Conservation (phyloP, 2,329 filamentous ascomycete genomes). For the Phialophora chinensis region DNA sequence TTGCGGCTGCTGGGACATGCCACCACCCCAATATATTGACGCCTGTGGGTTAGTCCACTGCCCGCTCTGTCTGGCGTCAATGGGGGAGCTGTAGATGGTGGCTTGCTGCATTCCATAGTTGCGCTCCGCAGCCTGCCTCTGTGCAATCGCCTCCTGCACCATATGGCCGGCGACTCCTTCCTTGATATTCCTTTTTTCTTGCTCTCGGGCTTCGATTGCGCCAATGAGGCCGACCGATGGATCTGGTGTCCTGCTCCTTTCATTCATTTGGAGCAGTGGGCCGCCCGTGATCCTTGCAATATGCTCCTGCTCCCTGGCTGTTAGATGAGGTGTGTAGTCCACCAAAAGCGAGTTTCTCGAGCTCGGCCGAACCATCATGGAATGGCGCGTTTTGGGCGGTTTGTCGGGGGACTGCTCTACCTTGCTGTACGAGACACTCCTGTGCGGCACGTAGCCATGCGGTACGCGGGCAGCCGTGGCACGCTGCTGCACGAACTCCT, state of each 20-base stretch:
- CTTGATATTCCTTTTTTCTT: constrained; percentile 74
- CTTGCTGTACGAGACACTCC: constrained; percentile 39
- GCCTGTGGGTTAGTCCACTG: constrained; percentile 22
- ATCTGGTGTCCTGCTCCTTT: constrained; percentile 54
- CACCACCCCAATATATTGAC: constrained; percentile 12
- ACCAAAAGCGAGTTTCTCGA: constrained; percentile 44
- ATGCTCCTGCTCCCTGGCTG: constrained; percentile 85
- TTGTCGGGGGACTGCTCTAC: constrained; percentile 37
- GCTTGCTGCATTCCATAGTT: constrained; percentile 30
- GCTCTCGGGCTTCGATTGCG: constrained; percentile 79
- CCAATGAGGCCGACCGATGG: constrained; percentile 71
- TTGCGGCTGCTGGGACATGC: constrained; percentile 15
- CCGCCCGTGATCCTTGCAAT: constrained; percentile 81
- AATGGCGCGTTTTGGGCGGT: constrained; percentile 38
- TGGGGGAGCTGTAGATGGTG: constrained; percentile 9
- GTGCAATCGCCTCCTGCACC: constrained; percentile 74
- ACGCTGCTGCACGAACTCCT: constrained; percentile 83
- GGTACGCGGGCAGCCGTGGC: constrained; percentile 62
- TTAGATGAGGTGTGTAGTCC: constrained; percentile 67
- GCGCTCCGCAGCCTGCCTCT: constrained; percentile 62
- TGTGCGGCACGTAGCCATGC: constrained; percentile 49
- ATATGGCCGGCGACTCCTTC: constrained; percentile 71
- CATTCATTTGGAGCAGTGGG: constrained; percentile 73
- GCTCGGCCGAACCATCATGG: constrained; percentile 41
- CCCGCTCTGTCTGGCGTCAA: constrained; percentile 20